These are phyloP conservation scores for Tetrapisispora phaffii DNA, from an alignment of 805 yeast genomes.

Conservation along the genomic window DNA sequence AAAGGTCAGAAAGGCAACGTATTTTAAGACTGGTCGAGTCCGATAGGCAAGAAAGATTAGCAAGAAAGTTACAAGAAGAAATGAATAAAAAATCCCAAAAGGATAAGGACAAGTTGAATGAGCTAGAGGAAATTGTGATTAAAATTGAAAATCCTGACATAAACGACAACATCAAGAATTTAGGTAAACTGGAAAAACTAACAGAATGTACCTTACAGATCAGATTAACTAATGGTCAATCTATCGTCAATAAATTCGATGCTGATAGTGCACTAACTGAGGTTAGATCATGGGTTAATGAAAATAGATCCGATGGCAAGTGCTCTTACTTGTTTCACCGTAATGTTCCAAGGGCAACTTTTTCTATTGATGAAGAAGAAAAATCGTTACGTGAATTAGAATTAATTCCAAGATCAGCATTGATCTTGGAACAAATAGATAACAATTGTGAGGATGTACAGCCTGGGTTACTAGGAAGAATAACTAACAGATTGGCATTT, in stretches of 20 bases:
- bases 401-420: constrained; percentile 61
- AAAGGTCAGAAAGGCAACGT: constrained; percentile 44
- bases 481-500: constrained; percentile 7
- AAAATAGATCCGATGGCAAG: constrained; percentile 39
- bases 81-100: background rate
- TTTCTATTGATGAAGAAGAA: constrained; percentile 52
- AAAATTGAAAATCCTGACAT: constrained; percentile 30
- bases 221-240: constrained; percentile 57
- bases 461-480: background rate
- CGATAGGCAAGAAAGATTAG: constrained; percentile 14
- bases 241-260: constrained; percentile 43
- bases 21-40: constrained; percentile 38
- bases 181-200: constrained; percentile 13
- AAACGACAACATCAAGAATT: constrained; percentile 24
- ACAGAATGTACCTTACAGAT: constrained; percentile 41
- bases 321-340: constrained; percentile 40
- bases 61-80: background rate
- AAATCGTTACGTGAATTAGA: constrained; percentile 43
- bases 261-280: constrained; percentile 38
- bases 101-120: constrained; percentile 8
- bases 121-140: constrained; percentile 47
- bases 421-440: constrained; percentile 56
- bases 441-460: constrained; percentile 4
- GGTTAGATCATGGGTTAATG: constrained; percentile 56
- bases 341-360: constrained; percentile 52